Conservation (phyloP, 1,139 yeast species). For the Yamadazyma epiphylla region DNA sequence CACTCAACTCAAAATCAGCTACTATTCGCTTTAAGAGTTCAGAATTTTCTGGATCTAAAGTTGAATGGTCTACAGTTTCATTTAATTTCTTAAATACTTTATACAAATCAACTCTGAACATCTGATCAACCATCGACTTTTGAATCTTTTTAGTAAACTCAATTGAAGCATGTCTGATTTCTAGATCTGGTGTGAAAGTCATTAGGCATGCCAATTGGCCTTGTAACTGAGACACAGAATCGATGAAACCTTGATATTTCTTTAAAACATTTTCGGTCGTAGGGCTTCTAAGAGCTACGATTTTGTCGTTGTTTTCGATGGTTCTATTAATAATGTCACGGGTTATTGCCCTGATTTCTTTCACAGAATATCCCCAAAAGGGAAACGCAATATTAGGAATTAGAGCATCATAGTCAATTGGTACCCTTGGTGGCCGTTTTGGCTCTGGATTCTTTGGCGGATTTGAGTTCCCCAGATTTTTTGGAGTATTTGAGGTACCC, state of each 20-base stretch:
- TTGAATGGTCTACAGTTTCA: conserved; percentile 23
- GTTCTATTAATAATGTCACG: conserved; percentile 43
- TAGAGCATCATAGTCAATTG: conserved; percentile 2
- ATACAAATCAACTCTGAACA: conserved; percentile 66
- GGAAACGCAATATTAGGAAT: conserved; percentile 26
- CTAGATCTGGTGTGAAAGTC: conserved; percentile 62
- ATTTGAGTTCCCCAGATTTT: no score
- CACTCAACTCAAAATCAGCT: conserved; percentile 58
- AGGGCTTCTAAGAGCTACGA: conserved; percentile 47
- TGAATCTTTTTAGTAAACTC: conserved; percentile 57
- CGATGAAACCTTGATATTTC: conserved; percentile 42
- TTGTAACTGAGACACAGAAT: no score
- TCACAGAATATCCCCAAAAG: conserved; percentile 59
- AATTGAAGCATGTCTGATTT: conserved; percentile 65
- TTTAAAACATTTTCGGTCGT: conserved; percentile 53
- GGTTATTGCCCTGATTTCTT: conserved; percentile 40
- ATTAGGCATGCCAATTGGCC: conserved; percentile 62
- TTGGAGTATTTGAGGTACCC: no score
- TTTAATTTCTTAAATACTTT: conserved; percentile 52
- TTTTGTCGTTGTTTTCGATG: conserved; percentile 46
- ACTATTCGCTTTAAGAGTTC: conserved; percentile 56
- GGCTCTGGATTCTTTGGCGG: no score
- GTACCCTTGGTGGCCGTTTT: no score
- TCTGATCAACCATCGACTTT: conserved; percentile 58
- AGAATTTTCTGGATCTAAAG: conserved; percentile 51